Percentiles rank a stretch among this genome's conserved stretches.
phyloP scores from a whole-genome alignment of 83 land plant species.

The Picea abies region DNA sequence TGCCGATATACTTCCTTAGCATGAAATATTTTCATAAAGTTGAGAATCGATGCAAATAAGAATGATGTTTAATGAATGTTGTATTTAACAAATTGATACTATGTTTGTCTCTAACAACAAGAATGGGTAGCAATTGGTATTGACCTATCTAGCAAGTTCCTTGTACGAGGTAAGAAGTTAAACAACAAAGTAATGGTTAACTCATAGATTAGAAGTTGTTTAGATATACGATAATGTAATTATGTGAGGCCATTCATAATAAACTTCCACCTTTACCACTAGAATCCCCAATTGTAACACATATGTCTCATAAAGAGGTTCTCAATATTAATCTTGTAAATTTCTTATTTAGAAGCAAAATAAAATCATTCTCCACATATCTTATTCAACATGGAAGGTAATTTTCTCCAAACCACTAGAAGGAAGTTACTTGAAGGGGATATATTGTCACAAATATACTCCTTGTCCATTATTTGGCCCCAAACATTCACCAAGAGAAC shows the following conservation, averaged over 20 bases:
- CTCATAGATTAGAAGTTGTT: neutral
- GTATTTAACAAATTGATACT: neutral
- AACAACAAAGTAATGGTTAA: neutral
- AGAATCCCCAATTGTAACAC: slow-evolving; percentile 94
- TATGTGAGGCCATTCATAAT: neutral
- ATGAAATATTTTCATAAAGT: neutral
- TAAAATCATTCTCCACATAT: slow-evolving; percentile 94
- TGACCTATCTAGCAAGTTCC: neutral
- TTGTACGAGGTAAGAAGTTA: neutral
- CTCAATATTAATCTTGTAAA: slow-evolving; percentile 77
- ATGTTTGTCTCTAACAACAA: neutral
- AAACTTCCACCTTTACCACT: slow-evolving; percentile 89
- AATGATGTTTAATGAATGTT: neutral
- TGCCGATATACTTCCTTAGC: neutral
- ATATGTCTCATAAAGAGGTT: slow-evolving; percentile 86
- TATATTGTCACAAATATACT: too few relatives aligned
- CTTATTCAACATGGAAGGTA: slow-evolving; percentile 35
- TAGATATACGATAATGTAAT: neutral
- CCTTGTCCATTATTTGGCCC: too few relatives aligned
- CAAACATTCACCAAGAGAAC: too few relatives aligned
- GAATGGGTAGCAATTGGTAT: neutral
- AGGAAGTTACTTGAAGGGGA: too few relatives aligned
- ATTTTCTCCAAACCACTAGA: too few relatives aligned
- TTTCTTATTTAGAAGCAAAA: slow-evolving; percentile 83
- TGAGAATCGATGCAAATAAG: neutral